A percentile compares a stretch with the other conserved stretches of the same genome.
Evolutionary conservation across 1,284 basidiomycete genomes (phyloP).

Genomic region (Ustilago trichophora): DNA sequence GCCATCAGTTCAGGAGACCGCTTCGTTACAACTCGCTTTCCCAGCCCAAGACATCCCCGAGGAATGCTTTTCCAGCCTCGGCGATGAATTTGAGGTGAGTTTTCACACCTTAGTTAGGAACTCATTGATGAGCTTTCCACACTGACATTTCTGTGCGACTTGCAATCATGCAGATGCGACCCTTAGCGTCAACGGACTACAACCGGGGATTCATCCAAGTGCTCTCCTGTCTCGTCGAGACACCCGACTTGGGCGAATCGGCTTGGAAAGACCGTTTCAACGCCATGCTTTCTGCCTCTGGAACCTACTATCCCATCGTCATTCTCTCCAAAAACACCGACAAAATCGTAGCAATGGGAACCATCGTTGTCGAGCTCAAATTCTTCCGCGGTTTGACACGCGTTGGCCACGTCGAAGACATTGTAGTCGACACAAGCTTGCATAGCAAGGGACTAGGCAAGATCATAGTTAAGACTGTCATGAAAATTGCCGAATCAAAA

Average conservation of each 20-base stretch:
- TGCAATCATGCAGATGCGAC: slow-evolving; percentile 84
- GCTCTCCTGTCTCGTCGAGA: slow-evolving; percentile 79
- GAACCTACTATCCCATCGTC: slow-evolving; percentile 80
- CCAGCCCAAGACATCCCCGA: slow-evolving; percentile 13
- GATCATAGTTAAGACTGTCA: slow-evolving; percentile 83
- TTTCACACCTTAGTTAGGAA: too few species aligned
- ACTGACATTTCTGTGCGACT: too few species aligned
- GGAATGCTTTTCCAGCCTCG: slow-evolving; percentile 14
- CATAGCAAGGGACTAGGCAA: slow-evolving; percentile 91
- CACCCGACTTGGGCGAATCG: slow-evolving; percentile 78
- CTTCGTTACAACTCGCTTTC: slow-evolving; percentile 14
- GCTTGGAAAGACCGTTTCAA: slow-evolving; percentile 67
- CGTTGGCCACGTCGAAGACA: slow-evolving; percentile 96
- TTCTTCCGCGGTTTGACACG: slow-evolving; percentile 82
- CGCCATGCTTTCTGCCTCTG: slow-evolving; percentile 26
- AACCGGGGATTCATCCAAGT: slow-evolving; percentile 81
- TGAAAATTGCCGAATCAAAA: slow-evolving; percentile 77
- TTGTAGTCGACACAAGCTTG: slow-evolving; percentile 84
- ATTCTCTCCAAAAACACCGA: slow-evolving; percentile 80
- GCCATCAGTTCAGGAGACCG: slow-evolving; percentile 9
- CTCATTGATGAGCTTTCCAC: too few species aligned
- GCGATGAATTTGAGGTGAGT: slow-evolving; percentile 10
- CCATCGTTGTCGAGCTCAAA: slow-evolving; percentile 88
- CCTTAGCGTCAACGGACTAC: slow-evolving; percentile 85
- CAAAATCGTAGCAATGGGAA: slow-evolving; percentile 84